Evolutionary conservation across 495 filamentous ascomycete species (phyloP).

Genomic region (Hypoxylon crocopeplum): DNA sequence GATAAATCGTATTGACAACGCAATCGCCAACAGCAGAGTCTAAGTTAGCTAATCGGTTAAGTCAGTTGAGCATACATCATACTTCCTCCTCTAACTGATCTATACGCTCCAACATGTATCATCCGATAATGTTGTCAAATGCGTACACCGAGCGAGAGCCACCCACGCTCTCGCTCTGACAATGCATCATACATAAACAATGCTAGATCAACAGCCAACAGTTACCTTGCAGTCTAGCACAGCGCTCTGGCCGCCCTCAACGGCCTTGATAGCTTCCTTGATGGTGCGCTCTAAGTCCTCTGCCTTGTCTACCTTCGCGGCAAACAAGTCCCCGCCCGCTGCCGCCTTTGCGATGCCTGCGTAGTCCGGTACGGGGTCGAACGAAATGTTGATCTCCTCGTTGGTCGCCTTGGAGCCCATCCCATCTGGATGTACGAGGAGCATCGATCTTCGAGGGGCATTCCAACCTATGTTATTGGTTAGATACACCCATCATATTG

Average conservation of each 20-base stretch:
- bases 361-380: constrained; percentile 87
- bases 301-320: constrained; percentile 66
- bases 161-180: background rate
- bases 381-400: constrained; percentile 88
- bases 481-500: background rate
- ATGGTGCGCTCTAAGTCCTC: constrained; percentile 66
- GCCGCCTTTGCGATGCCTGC: constrained; percentile 91
- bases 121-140: background rate
- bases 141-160: too few species aligned
- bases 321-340: constrained; percentile 74
- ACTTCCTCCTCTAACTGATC: too few species aligned
- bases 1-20: too few species aligned
- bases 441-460: constrained; percentile 75
- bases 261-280: constrained; percentile 70
- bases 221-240: constrained; percentile 65
- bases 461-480: constrained; percentile 71
- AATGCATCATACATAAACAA: background rate
- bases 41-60: too few species aligned
- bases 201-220: constrained; percentile 42
- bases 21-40: too few species aligned
- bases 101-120: too few species aligned
- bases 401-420: constrained; percentile 78
- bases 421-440: constrained; percentile 85
- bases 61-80: too few species aligned
- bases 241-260: constrained; percentile 69